Conservation (phyloP, 192 early-diverging fungal species). For the Backusella parvicylindrica region DNA sequence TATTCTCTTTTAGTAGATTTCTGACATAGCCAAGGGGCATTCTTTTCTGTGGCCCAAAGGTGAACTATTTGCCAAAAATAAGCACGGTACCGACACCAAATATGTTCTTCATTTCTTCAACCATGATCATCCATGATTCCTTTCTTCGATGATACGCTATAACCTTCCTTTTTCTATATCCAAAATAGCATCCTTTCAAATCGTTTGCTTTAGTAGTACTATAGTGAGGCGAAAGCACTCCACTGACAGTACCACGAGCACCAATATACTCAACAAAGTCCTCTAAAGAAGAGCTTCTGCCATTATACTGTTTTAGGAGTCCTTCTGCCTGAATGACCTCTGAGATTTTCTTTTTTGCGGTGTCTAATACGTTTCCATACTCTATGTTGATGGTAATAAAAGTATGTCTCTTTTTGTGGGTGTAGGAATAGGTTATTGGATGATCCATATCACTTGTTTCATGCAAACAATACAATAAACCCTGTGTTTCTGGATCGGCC, state of each 20-base stretch:
- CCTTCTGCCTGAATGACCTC: background rate
- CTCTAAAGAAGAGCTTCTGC: background rate
- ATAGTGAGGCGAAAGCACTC: background rate
- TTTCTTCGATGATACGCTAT: background rate
- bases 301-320: background rate
- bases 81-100: background rate
- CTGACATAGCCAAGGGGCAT: background rate
- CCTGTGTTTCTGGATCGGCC: background rate
- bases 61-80: background rate
- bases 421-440: background rate
- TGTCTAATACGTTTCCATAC: background rate
- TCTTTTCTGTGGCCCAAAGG: background rate
- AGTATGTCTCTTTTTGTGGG: background rate
- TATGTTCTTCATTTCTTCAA: background rate
- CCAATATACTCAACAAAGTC: background rate
- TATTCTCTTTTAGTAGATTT: background rate
- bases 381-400: background rate
- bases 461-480: background rate
- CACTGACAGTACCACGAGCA: background rate
- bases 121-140: background rate
- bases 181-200: background rate
- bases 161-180: background rate
- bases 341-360: background rate
- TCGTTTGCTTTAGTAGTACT: background rate
- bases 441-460: background rate